Evolutionary conservation across 768 basidiomycete genomes (phyloP), one percentile per base, ranked within the genome.

Genomic region (Naematelia encephala): DNA sequence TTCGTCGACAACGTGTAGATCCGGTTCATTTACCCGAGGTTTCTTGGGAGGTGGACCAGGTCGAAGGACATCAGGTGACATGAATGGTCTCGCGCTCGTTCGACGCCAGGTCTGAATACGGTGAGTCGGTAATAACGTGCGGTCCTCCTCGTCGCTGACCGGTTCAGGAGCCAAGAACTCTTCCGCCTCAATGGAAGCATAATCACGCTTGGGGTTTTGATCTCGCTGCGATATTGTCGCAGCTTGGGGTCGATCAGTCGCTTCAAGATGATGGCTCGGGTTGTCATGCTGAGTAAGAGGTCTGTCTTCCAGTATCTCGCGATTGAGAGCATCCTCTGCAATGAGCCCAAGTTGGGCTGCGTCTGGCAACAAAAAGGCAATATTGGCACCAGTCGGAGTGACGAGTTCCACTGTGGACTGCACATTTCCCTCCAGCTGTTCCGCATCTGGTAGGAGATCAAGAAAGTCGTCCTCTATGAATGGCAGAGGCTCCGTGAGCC

Each of bases 61-160:
- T 16, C 34, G 34, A 16, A 39, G 34, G 34, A 39, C 16, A 16
- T 39, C 34, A 8, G 34, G 16, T 16, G 8, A 8, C 8, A 8
- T 8, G 8, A 8, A 16, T 16, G 34, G 34, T 16, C 16, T 39
- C 8, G 34, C 34, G 34, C 34, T 39, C 34, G 16, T 8, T 8
- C 34, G 34, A 16, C 48, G 48, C 22, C 22, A 50, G 14, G 48
- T 50, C 48, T 34, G 49, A 11, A 14, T 28, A 23, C 47, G 56
- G 3, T 21, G 21, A 23, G 51, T 29, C n/a, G 25, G 51, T 28
- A 52, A n/a, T n/a, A 52, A 23, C n/a, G 51, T 23, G 4, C 69
- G 63, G 53, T 70, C 69, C 22, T 65, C 63, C 2, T 56, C 42
- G 46, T 68, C 66, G 21, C 68, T 67, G 4, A 58, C 59, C 14